phyloP scores from a whole-genome alignment of 805 yeast species.

The Saturnispora bothae region DNA sequence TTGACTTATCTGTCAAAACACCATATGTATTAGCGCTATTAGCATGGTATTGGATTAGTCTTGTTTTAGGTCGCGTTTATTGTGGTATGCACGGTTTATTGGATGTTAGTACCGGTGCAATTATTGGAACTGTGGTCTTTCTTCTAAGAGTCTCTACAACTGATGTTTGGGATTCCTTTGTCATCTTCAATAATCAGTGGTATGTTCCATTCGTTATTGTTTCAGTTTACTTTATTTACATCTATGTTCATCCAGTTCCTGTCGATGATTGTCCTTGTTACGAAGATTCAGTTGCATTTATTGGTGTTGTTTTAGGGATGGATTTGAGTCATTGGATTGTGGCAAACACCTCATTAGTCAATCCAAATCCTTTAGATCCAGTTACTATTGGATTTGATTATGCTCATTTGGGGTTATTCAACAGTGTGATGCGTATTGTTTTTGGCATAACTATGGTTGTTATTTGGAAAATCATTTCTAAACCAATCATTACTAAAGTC shows the following conservation, averaged over 20 bases:
- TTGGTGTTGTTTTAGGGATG: slow-evolving; percentile 77
- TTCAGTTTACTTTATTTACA: slow-evolving; percentile 35
- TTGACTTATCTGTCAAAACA: slow-evolving; percentile 10
- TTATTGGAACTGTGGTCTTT: slow-evolving; percentile 49
- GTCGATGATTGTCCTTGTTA: slow-evolving; percentile 93
- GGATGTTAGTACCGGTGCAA: slow-evolving; percentile 58
- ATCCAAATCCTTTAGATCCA: slow-evolving; percentile 9
- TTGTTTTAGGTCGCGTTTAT: slow-evolving; percentile 74
- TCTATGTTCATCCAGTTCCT: slow-evolving; percentile 71
- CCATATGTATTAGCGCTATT: slow-evolving; percentile 15
- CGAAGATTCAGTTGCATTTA: slow-evolving; percentile 87
- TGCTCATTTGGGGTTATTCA: slow-evolving; percentile 32
- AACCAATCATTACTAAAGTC: slow-evolving; percentile 48
- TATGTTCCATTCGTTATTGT: slow-evolving; percentile 30
- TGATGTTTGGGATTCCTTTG: slow-evolving; percentile 34
- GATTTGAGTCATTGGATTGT: slow-evolving; percentile 49
- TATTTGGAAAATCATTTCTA: slow-evolving; percentile 65
- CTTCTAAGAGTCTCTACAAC: slow-evolving; percentile 33
- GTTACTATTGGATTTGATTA: slow-evolving; percentile 33
- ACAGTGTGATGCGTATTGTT: slow-evolving; percentile 36
- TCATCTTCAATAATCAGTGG: slow-evolving; percentile 20
- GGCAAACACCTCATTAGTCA: slow-evolving; percentile 13
- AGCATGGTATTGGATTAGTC: slow-evolving; percentile 45
- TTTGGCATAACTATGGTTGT: slow-evolving; percentile 56
- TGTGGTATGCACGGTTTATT: slow-evolving; percentile 97